Evolutionary conservation across 768 basidiomycete species (phyloP), one percentile per base, ranked within the genome.

Genomic region (Leccinum disarticulatum): DNA sequence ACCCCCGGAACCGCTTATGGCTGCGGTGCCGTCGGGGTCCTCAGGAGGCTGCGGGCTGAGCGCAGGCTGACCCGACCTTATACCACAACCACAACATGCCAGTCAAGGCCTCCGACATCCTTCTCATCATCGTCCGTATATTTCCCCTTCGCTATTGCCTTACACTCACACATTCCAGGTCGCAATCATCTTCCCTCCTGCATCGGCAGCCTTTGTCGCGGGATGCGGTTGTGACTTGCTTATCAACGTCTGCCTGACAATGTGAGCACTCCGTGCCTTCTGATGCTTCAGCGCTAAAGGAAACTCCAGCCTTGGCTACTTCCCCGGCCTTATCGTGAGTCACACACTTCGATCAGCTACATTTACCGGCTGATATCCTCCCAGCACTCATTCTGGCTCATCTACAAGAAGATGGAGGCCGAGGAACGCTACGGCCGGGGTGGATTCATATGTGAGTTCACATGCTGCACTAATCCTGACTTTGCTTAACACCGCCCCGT

Each of bases 321-420:
- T 92, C 55, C 90, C 91, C 0, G 90, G 84, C 3, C 80, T 77
- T 58, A 71, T 84, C 50, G 82, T 81, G 52, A 60, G 80, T 70
- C 36, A 6, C 33, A n/a, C 13, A 3, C 19, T 33, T 15, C 14
- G 4, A 36, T 28, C 36, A 33, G 22, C 13, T 13, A 14, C 15
- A 27, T 49, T 41, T 30, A 41, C 57, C 36, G 52, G 17, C 36
- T 41, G 33, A 63, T 31, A 9, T 33, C 31, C 43, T 48, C 36
- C 6, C 55, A 84, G 83, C 91, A 94, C 69, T 89, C 91, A 2
- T 93, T 93, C 77, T 93, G 89, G 89, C 80, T 95, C 55, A 93
- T 94, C 58, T 93, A 93, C 77, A 88, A 82, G 82, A 90, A 88
- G 82, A 93, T 93, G 82, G 81, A 90, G 66, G 93, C 92, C 0